Conservation (phyloP, 441 rosid species). For the Brassica hybrid region DNA sequence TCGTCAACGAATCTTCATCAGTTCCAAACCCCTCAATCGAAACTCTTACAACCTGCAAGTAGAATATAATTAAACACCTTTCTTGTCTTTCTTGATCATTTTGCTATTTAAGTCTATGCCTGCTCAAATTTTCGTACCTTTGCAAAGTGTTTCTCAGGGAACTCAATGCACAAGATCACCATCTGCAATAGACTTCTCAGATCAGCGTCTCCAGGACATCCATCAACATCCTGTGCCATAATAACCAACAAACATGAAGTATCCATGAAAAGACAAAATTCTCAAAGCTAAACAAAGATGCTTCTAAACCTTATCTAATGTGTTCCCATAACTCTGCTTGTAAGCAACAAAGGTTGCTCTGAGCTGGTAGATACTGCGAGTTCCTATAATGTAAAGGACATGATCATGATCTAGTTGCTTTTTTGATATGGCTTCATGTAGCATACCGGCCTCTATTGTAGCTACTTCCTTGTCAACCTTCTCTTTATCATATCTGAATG, state of each 20-base stretch:
- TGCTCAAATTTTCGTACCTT: constrained; percentile 50
- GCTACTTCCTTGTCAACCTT: constrained; percentile 57
- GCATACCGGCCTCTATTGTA: constrained; percentile 60
- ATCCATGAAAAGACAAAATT: background rate
- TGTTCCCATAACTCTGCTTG: constrained; percentile 56
- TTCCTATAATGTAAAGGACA: constrained; percentile 60
- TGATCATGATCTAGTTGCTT: constrained; percentile 69
- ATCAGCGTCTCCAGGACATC: constrained; percentile 57
- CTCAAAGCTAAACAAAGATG: constrained; percentile 2
- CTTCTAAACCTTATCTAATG: constrained; percentile 67
- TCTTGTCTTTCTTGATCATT: background rate
- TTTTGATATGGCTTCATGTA: constrained; percentile 65
- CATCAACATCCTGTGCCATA: constrained; percentile 63
- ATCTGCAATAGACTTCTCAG: constrained; percentile 55
- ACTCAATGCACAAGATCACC: constrained; percentile 59
- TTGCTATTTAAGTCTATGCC: background rate
- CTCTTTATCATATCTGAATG: constrained; percentile 78
- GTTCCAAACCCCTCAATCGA: constrained; percentile 78
- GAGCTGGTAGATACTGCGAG: constrained; percentile 78
- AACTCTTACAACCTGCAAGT: constrained; percentile 55
- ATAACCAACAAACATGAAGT: constrained; percentile 12
- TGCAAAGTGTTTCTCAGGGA: constrained; percentile 87
- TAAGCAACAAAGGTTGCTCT: constrained; percentile 70
- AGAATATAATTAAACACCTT: background rate
- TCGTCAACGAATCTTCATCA: constrained; percentile 79